A percentile compares a stretch with the other conserved stretches of the same genome.
Evolutionary conservation across 2,329 filamentous ascomycete genomes (phyloP).

Genomic region (Sarocladium oryzae): DNA sequence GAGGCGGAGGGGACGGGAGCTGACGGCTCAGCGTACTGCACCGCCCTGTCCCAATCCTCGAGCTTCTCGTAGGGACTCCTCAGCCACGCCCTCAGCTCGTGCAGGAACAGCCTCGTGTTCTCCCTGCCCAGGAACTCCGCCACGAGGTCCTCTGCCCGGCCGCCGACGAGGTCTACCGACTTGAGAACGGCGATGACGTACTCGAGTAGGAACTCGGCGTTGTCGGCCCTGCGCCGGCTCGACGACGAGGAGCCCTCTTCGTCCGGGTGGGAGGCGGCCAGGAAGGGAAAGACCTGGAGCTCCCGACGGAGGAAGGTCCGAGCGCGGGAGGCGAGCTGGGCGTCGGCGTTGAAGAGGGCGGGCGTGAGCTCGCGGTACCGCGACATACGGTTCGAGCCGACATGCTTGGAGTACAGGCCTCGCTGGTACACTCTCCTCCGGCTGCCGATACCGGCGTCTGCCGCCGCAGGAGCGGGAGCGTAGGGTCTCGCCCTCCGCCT

Average conservation of each 20-base stretch:
- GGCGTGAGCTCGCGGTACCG: slow-evolving; percentile 70
- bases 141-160: slow-evolving; percentile 73
- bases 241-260: slow-evolving; percentile 12
- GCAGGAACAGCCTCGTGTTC: slow-evolving; percentile 69
- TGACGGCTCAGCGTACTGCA: slow-evolving; percentile 53
- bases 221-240: slow-evolving; percentile 43
- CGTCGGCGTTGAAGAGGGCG: slow-evolving; percentile 53
- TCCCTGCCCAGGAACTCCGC: slow-evolving; percentile 70
- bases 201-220: slow-evolving; percentile 78
- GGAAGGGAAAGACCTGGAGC: slow-evolving; percentile 73
- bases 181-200: slow-evolving; percentile 81
- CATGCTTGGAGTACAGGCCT: slow-evolving; percentile 68
- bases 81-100: slow-evolving; percentile 78
- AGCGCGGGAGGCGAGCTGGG: slow-evolving; percentile 67
- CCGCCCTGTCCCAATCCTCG: slow-evolving; percentile 71
- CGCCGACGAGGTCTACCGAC: slow-evolving; percentile 74
- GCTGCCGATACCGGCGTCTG: slow-evolving; percentile 24
- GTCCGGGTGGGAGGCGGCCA: slow-evolving; percentile 33
- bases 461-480: not conserved
- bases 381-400: slow-evolving; percentile 75
- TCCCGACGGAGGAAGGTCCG: slow-evolving; percentile 79
- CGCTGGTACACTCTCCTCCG: slow-evolving; percentile 69
- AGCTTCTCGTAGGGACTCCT: slow-evolving; percentile 69
- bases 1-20: not conserved
- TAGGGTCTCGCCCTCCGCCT: not conserved